Percentiles rank a stretch among this genome's conserved stretches.
Conservation (phyloP, 129 eudicot species). For the Pseudognaphalium luteoalbum region DNA sequence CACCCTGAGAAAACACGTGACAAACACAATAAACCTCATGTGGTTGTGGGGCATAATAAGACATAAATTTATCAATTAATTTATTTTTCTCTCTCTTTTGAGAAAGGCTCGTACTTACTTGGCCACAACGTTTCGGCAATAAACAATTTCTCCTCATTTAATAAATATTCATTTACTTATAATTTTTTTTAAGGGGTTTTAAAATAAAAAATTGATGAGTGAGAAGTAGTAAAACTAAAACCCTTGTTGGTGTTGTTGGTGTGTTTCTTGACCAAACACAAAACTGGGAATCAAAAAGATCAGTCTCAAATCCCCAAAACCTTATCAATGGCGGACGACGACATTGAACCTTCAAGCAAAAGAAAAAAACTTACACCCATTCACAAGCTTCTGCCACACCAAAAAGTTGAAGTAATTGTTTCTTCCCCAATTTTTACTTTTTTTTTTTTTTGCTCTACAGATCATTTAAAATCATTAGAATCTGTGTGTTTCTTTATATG, state of each 20-base stretch:
- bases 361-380: slow-evolving; percentile 23
- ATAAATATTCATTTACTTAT: slow-evolving; percentile 12
- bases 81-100: not conserved
- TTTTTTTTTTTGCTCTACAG: not conserved
- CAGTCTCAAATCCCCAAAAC: slow-evolving; percentile 9
- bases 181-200: slow-evolving; percentile 6
- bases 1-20: not conserved
- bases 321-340: slow-evolving; percentile 41
- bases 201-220: not conserved
- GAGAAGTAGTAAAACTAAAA: slow-evolving; percentile 23
- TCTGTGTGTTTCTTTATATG: slow-evolving; percentile 7
- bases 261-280: slow-evolving; percentile 8
- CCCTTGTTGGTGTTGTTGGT: slow-evolving; percentile 21
- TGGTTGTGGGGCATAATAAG: not conserved
- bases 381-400: slow-evolving; percentile 9
- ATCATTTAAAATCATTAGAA: not conserved
- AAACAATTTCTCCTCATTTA: slow-evolving; percentile 1
- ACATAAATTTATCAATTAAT: not conserved
- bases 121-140: slow-evolving; percentile 39
- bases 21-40: not conserved
- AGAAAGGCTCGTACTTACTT: slow-evolving; percentile 29
- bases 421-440: slow-evolving; percentile 1
- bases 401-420: slow-evolving; percentile 39
- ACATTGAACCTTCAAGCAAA: slow-evolving; percentile 24
- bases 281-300: slow-evolving; percentile 23